A percentile compares a stretch with the other conserved stretches of the same genome.
Conservation (phyloP, 257 asterid genomes). For the Solanum ossicruentum region DNA sequence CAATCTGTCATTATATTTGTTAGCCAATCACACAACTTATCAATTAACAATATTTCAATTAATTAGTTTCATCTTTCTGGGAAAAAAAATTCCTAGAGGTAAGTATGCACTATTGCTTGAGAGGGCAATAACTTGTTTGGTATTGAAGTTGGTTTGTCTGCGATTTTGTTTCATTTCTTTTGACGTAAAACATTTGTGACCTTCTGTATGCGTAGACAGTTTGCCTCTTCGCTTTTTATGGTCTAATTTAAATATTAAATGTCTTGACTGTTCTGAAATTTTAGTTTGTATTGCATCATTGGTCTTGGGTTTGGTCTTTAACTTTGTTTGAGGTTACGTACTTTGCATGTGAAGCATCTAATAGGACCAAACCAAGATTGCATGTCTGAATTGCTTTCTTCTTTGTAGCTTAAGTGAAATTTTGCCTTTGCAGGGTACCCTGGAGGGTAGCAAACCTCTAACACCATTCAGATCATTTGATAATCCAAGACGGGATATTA, state of each 20-base stretch:
- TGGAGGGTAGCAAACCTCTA: constrained; percentile 38
- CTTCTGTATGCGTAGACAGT: background rate
- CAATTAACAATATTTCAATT: background rate
- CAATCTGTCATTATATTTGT: background rate
- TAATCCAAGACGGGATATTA: constrained; percentile 15
- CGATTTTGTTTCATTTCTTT: background rate
- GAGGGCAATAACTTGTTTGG: background rate
- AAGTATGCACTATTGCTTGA: background rate
- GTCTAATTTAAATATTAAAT: background rate
- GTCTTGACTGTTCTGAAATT: background rate
- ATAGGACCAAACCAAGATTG: background rate
- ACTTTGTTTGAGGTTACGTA: background rate
- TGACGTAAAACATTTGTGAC: background rate
- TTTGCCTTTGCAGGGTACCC: constrained; percentile 34
- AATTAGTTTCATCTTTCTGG: background rate
- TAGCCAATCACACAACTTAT: background rate
- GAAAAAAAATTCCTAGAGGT: background rate
- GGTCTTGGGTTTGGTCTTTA: background rate
- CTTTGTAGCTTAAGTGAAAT: background rate
- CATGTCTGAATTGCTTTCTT: background rate
- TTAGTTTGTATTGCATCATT: background rate
- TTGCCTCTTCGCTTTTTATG: background rate
- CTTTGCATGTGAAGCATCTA: background rate
- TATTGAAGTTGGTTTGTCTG: background rate
- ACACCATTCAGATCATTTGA: constrained; percentile 44